phyloP scores from a whole-genome alignment of 805 yeast genomes.

The Cephaloascus albidus region DNA sequence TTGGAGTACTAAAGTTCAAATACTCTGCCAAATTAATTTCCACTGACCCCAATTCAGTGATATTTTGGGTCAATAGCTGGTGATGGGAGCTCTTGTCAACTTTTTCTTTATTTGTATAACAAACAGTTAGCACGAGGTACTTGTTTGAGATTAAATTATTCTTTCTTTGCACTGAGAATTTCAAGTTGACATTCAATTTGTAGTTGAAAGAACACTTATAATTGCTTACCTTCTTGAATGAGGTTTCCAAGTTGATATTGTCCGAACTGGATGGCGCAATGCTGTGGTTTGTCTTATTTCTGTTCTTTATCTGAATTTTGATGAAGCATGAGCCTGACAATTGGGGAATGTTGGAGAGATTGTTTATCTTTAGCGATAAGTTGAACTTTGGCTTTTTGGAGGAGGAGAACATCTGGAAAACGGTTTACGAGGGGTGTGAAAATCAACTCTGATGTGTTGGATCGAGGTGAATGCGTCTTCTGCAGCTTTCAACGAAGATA shows the following conservation, averaged over 20 bases:
- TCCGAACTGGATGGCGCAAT: constrained; percentile 24
- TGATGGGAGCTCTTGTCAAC: constrained; percentile 5
- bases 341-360: constrained; percentile 80
- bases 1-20: constrained; percentile 40
- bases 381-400: constrained; percentile 51
- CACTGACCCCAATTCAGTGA: constrained; percentile 51
- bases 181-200: constrained; percentile 23
- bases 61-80: constrained; percentile 13
- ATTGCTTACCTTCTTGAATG: constrained; percentile 22
- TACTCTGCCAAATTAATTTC: constrained; percentile 68
- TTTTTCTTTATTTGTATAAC: constrained; percentile 20
- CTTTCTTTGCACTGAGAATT: constrained; percentile 27
- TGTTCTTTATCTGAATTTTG: constrained; percentile 52
- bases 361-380: constrained; percentile 49
- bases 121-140: constrained; percentile 26
- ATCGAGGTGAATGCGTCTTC: no score
- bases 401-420: constrained; percentile 6
- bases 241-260: constrained; percentile 12
- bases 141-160: constrained; percentile 31
- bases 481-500: no score
- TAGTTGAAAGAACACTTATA: constrained; percentile 29
- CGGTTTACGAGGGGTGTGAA: no score
- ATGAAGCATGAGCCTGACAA: constrained; percentile 59
- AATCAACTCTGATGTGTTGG: no score
- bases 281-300: constrained; percentile 19